Evolutionary conservation across 208 protist species (phyloP), one percentile per base, ranked within the genome.

Genomic region (Hexamita inflata): DNA sequence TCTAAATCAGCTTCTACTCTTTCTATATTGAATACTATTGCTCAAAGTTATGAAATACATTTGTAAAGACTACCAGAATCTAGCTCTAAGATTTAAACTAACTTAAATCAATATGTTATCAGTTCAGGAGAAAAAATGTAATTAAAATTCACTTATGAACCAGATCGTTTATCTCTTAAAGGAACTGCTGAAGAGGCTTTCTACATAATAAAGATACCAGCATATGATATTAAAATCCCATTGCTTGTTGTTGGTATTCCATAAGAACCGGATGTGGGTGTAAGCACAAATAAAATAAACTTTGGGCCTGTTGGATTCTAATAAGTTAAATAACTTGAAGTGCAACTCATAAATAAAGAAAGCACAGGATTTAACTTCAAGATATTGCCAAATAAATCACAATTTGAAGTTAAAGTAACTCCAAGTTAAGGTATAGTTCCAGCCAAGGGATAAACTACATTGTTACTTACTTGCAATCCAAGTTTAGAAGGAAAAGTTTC

Each of bases 221-320:
- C 11, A n/a, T 38, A 45, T 45, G 35, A 70, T 49, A 38, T 70
- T n/a, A 7, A 29, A n/a, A 11, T 70, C 2, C 64, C 64, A 49
- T 38, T 70, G 15, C 35, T 70, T 19, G 64, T 70, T 13, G 64
- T 70, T 24, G 64, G 64, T 11, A n/a, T 15, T 2, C 40, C 40
- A 15, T 42, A n/a, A 49, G 64, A 70, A 32, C 64, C 64, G 15
- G 64, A 70, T n/a, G 64, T 70, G 7, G 7, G 26, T 42, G 11
- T 70, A n/a, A 70, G 64, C 64, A 70, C 38, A 30, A 70, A 13
- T 7, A 70, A 70, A 45, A 45, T 70, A 34, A 49, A 9, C 11
- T 70, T 70, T 45, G 38, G 38, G 15, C 32, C 64, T n/a, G 42
- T 70, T n/a, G 4, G 15, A 42, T n/a, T 70, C n/a, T 7, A 34